Percentiles rank a stretch among this genome's conserved stretches.
phyloP scores from a whole-genome alignment of 169 alveolate species.

The Eimeria necatrix region DNA sequence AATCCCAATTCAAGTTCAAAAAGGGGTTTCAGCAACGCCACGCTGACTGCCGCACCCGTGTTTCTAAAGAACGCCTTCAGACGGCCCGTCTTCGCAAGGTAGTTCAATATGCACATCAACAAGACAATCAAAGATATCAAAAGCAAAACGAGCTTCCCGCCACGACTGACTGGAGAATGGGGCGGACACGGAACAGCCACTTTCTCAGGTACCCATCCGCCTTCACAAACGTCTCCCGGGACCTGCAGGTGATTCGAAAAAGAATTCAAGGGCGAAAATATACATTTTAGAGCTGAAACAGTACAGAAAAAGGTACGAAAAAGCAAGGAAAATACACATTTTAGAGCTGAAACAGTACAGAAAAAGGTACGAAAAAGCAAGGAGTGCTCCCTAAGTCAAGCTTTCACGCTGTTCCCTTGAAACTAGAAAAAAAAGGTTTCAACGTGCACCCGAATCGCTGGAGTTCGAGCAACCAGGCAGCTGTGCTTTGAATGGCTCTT shows the following conservation, averaged over 20 bases:
- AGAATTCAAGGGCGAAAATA: not conserved
- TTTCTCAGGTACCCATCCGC: constrained; percentile 96
- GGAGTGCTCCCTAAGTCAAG: not conserved
- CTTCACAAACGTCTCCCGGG: constrained; percentile 97
- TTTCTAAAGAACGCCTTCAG: constrained; percentile 80
- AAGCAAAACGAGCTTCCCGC: constrained; percentile 24
- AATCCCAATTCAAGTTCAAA: not conserved
- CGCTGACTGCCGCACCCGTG: constrained; percentile 58
- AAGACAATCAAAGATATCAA: constrained; percentile 18
- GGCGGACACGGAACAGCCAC: constrained; percentile 96
- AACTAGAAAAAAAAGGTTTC: no score
- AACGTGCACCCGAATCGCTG: no score
- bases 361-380: no score
- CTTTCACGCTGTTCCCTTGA: no score
- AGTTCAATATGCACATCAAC: constrained; percentile 74
- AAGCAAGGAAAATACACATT: not conserved
- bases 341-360: not conserved
- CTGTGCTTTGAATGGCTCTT: not conserved
- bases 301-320: no score
- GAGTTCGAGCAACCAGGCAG: no score
- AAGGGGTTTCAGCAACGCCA: not conserved
- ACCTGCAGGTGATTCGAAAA: constrained; percentile 85
- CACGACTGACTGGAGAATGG: constrained; percentile 78
- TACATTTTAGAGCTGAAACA: not conserved
- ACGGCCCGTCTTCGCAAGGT: constrained; percentile 48